Evolutionary conservation across 176 grass and related monocot genomes (phyloP), one percentile per base, ranked within the genome.

Genomic region (Musa acuminata): DNA sequence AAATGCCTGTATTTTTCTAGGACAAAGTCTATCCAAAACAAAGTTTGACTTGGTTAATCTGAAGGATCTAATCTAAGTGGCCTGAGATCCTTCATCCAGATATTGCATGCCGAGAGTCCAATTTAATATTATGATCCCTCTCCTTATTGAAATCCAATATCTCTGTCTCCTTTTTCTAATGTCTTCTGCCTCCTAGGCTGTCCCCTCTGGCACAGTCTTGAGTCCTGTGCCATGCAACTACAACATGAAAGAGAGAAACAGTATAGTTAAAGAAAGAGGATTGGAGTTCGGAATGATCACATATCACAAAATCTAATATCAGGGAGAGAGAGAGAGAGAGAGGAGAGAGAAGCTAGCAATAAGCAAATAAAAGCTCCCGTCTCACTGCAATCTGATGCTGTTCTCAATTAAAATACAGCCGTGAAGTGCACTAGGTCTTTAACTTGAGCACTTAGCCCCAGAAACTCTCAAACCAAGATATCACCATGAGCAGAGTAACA

Each of bases 11-110:
- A 52, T 76, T 75, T 76, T 55, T 19, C 77, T 79, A 29, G 66
- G 78, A 85, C 89, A 91, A 72, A 67, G 74, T 50, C 75, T 67
- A 53, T 26, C 76, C 63, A 77, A 65, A 11, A 22, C 11, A 80
- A 82, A 74, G 62, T 22, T 27, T 49, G 67, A 68, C 75, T 43
- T 74, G 73, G 73, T 80, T 17, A 27, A 27, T 62, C 55, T 1
- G 66, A 78, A 27, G 49, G 62, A 73, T 25, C 21, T 11, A 73
- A 73, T 29, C 27, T 24, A 25, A 54, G 51, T n/a, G 22, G 22
- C 22, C 50, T 53, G 51, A 53, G 71, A n/a, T 55, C 51, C 71
- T 73, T 52, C 6, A 25, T 26, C 23, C n/a, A 17, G 71, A 73
- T 73, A 20, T 73, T 73, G 51, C 50, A 73, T 73, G 21, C 51